These are phyloP conservation scores for Trichophyton benhamiae DNA, from an alignment of 2,329 filamentous ascomycete genomes.

Conservation along the genomic window DNA sequence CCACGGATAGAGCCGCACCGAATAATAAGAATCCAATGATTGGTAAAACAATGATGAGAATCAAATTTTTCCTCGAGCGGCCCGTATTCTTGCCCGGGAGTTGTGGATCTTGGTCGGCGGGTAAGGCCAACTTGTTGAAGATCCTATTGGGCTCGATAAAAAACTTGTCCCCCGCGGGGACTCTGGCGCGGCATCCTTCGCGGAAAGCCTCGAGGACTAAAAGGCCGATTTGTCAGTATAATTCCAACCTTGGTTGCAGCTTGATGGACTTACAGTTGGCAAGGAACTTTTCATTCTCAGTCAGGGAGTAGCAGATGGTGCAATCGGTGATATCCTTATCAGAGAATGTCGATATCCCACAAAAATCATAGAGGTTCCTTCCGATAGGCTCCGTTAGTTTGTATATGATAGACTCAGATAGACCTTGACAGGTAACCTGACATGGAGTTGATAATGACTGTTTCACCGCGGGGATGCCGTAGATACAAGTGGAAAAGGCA, in stretches of 20 bases:
- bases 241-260: neutral
- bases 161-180: conserved; percentile 26
- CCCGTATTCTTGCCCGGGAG: conserved; percentile 16
- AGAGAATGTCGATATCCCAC: conserved; percentile 26
- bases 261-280: conserved; percentile 29
- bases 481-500: conserved; percentile 34
- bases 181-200: conserved; percentile 33
- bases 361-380: conserved; percentile 27
- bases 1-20: conserved; percentile 20
- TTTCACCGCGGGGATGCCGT: conserved; percentile 26
- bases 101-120: conserved; percentile 19
- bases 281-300: conserved; percentile 28
- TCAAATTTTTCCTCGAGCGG: conserved; percentile 17
- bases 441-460: conserved; percentile 33
- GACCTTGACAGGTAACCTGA: conserved; percentile 30
- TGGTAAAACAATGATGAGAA: conserved; percentile 32
- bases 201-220: conserved; percentile 36
- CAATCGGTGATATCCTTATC: conserved; percentile 32
- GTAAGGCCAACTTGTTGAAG: conserved; percentile 30
- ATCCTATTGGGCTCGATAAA: conserved; percentile 30
- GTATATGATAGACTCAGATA: conserved; percentile 24
- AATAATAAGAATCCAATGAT: conserved; percentile 33
- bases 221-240: neutral
- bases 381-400: conserved; percentile 21
- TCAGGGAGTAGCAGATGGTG: conserved; percentile 34